These are phyloP conservation scores for Salinomyces thailandicus DNA, from an alignment of 2,329 filamentous ascomycete species.

Conservation along the genomic window DNA sequence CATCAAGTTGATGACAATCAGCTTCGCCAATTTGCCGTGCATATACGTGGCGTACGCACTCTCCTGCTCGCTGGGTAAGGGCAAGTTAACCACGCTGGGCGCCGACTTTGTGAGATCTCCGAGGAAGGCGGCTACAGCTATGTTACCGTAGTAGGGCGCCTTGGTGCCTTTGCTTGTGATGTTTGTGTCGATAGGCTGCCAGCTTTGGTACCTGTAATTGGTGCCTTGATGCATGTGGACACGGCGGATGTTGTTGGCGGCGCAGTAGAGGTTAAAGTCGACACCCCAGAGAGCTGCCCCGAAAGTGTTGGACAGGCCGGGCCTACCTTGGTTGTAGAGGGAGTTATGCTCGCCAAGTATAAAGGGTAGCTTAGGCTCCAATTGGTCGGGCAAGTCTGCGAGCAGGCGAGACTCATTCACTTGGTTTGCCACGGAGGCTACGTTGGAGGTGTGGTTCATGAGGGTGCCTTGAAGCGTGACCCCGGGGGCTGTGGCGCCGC, in stretches of 20 bases:
- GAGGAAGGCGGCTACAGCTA: conserved; percentile 48
- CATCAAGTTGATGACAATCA: conserved; percentile 49
- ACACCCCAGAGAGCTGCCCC: conserved; percentile 55
- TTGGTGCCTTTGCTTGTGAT: conserved; percentile 47
- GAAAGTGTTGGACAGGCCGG: conserved; percentile 54
- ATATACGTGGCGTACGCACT: conserved; percentile 49
- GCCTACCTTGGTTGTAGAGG: conserved; percentile 51
- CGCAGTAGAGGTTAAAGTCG: conserved; percentile 52
- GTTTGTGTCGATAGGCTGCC: conserved; percentile 48
- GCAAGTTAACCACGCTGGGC: conserved; percentile 39
- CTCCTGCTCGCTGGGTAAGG: conserved; percentile 32
- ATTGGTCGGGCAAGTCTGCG: conserved; percentile 20
- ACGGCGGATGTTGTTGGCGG: conserved; percentile 45
- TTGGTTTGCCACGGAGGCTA: conserved; percentile 40
- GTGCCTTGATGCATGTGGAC: conserved; percentile 57
- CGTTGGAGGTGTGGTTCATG: conserved; percentile 51
- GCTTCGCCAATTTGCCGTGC: conserved; percentile 32
- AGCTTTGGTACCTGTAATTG: conserved; percentile 50
- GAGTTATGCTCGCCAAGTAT: conserved; percentile 54
- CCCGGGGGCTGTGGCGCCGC: conserved; percentile 47
- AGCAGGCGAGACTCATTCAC: conserved; percentile 39
- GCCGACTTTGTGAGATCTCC: conserved; percentile 31
- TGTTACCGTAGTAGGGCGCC: conserved; percentile 53
- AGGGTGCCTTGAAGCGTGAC: conserved; percentile 53
- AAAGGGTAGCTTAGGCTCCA: conserved; percentile 35